Base-by-base conservation (phyloP, 1,284 basidiomycete species). In the Athelia sp. region DNA sequence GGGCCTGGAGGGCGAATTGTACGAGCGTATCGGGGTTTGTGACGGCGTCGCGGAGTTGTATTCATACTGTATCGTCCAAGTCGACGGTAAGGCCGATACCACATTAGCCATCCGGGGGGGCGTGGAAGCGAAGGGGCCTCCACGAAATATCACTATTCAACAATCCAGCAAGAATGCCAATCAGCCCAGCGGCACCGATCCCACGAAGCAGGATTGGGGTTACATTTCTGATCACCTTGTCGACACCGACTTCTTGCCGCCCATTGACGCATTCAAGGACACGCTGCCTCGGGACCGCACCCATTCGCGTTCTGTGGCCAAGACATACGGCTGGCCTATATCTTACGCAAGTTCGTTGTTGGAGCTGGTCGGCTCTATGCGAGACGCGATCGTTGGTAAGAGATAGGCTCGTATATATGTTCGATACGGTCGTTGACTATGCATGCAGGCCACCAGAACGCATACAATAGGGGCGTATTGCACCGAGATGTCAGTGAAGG, bases 1-100 rank as follows among this genome's bases (percentile, higher is more conserved):
- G 1, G 31, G 26, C 8, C 23, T 46, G 18, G 52, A 53, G 23
- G 50, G 52, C 14, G 52, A 51, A 19, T 23, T 51, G n/a, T 53
- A 51, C 18, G 10, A 32, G n/a, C 11, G 35, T 10, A 47, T 50
- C 34, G 49, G 49, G n/a, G 21, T 23, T 4, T 17, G 3, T 4
- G 24, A 48, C 13, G 49, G 49, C 10, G 29, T 50, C 4, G 49
- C 49, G 15, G 32, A 29, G 45, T 46, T 50, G 49, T 34, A 34
- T 38, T 50, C 49, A 9, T 47, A 35, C 21, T 15, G 34, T 6
- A 44, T 47, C 17, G 49, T 50, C 2, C 45, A 10, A 6, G 15
- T 50, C 15, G 31, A 50, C 21, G 45, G 18, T 18, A 11, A 47
- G 32, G 34, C 8, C 11, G 49, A 50, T 44, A 19, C 32, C 32